These are phyloP conservation scores for Sphagnum tenellum DNA, from an alignment of 225 moss, liverwort and hornwort genomes.

Conservation along the genomic window DNA sequence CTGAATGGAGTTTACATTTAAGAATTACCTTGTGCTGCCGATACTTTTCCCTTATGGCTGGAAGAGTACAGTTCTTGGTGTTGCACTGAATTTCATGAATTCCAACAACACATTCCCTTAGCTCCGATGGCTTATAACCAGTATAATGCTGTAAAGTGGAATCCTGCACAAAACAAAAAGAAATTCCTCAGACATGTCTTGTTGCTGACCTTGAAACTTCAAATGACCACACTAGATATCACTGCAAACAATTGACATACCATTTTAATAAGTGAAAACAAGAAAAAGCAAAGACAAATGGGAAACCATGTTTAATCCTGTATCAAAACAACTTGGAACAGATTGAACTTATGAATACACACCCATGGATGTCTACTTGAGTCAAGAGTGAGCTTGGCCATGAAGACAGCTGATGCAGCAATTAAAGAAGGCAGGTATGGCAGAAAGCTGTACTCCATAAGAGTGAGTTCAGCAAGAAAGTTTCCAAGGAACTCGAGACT, in stretches of 20 bases:
- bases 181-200: background rate
- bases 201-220: no score
- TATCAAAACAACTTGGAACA: slow-evolving; percentile 6
- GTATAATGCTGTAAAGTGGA: slow-evolving; percentile 83
- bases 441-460: slow-evolving; percentile 71
- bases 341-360: background rate
- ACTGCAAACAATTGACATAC: no score
- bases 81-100: slow-evolving; percentile 83
- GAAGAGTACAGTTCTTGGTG: slow-evolving; percentile 59
- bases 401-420: slow-evolving; percentile 87
- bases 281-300: no score
- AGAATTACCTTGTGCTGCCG: slow-evolving; percentile 70
- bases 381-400: slow-evolving; percentile 77
- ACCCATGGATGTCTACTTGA: slow-evolving; percentile 52
- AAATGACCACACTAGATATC: no score
- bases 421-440: slow-evolving; percentile 72
- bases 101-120: slow-evolving; percentile 61
- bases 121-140: slow-evolving; percentile 64
- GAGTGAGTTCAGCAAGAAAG: slow-evolving; percentile 84
- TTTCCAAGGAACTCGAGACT: slow-evolving; percentile 87
- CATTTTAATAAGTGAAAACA: no score
- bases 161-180: slow-evolving; percentile 14
- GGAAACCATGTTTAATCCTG: no score
- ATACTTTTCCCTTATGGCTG: slow-evolving; percentile 91
- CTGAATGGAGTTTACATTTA: background rate